phyloP scores from a whole-genome alignment of 73 alveolate genomes.

The Paramecium pentaurelia region DNA sequence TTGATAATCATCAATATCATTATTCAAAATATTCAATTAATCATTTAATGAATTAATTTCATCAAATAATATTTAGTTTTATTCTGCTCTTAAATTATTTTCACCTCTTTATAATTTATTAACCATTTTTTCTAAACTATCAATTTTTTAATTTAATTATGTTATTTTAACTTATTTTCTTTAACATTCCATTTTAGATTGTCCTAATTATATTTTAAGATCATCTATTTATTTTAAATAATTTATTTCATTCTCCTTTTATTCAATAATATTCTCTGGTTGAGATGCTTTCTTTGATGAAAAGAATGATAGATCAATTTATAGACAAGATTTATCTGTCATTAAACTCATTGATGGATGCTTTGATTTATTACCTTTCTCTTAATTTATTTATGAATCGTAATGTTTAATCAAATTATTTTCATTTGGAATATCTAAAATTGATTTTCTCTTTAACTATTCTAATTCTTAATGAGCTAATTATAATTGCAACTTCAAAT shows the following conservation, averaged over 20 bases:
- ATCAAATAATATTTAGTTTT: not conserved
- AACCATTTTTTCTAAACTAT: not conserved
- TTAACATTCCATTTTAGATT: slow-evolving; percentile 7
- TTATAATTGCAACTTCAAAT: slow-evolving; percentile 55
- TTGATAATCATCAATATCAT: not conserved
- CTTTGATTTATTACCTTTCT: not conserved
- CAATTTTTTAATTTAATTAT: not conserved
- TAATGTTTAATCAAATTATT: slow-evolving; percentile 10
- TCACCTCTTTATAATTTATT: not conserved
- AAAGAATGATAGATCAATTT: not conserved
- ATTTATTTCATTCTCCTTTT: not conserved
- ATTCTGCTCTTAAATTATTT: not conserved
- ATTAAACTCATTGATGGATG: slow-evolving; percentile 3
- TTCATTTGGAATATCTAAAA: slow-evolving; percentile 53
- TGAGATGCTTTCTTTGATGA: slow-evolving; percentile 25
- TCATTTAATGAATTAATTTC: not conserved
- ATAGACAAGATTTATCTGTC: not conserved
- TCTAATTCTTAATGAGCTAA: slow-evolving; percentile 60
- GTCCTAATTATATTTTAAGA: not conserved
- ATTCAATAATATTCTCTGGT: not conserved
- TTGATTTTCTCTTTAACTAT: not conserved
- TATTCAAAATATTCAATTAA: not conserved
- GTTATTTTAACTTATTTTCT: slow-evolving; percentile 7
- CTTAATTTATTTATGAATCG: not conserved
- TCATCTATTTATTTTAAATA: not conserved